A percentile compares a stretch with the other conserved stretches of the same genome.
phyloP scores from a whole-genome alignment of 1,139 yeast species.

The Kodamaea ohmeri region DNA sequence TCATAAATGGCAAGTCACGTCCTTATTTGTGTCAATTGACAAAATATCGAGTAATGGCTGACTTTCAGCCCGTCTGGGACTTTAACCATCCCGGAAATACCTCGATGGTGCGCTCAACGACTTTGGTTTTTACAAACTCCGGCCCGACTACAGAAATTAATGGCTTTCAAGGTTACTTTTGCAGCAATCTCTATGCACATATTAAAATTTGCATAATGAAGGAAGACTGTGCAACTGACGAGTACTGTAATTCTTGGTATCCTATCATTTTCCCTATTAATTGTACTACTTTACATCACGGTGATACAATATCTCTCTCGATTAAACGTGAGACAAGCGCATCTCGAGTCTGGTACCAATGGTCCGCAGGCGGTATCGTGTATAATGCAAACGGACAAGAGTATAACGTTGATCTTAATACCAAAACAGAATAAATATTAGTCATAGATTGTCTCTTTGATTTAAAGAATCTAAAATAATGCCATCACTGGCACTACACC shows the following conservation, averaged over 20 bases:
- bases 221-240: constrained; percentile 11
- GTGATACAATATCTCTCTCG: constrained; percentile 54
- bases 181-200: constrained; percentile 61
- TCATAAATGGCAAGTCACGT: constrained; percentile 26
- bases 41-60: constrained; percentile 42
- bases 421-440: too few relatives aligned
- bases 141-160: constrained; percentile 38
- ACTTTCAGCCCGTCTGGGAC: constrained; percentile 49
- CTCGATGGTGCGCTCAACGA: not conserved
- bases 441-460: too few relatives aligned
- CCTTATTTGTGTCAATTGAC: constrained; percentile 64
- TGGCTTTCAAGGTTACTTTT: constrained; percentile 74
- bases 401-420: constrained; percentile 3
- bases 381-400: constrained; percentile 21
- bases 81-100: constrained; percentile 45
- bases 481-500: too few relatives aligned
- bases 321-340: constrained; percentile 31
- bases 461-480: too few relatives aligned
- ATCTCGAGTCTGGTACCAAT: constrained; percentile 66
- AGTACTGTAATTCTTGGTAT: constrained; percentile 49
- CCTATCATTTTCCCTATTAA: constrained; percentile 73
- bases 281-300: constrained; percentile 38
- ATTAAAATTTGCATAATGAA: constrained; percentile 34
- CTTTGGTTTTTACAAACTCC: constrained; percentile 15
- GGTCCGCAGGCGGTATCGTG: constrained; percentile 43